A percentile compares a stretch with the other conserved stretches of the same genome.
Conservation (phyloP, 441 rosid genomes). For the Gossypium trilobum region DNA sequence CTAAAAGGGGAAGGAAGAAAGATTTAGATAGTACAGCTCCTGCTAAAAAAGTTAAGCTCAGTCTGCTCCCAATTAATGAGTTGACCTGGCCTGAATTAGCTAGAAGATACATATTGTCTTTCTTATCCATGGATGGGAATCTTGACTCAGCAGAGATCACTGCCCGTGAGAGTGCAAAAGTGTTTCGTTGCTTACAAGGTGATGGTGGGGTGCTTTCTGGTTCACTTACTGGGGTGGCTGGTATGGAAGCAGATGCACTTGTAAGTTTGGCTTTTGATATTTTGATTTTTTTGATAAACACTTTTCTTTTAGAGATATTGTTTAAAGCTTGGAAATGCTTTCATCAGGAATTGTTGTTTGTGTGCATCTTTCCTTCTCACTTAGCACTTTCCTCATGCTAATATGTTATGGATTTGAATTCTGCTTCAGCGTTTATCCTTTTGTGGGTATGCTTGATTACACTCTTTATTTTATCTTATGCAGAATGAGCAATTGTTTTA, state of each 20-base stretch:
- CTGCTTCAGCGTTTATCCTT: not conserved
- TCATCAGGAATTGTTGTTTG: not conserved
- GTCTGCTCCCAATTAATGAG: constrained; percentile 77
- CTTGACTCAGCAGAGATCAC: constrained; percentile 77
- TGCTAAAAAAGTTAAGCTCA: constrained; percentile 55
- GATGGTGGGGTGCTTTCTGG: constrained; percentile 98
- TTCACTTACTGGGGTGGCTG: constrained; percentile 85
- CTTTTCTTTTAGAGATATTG: not conserved
- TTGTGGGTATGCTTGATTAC: not conserved
- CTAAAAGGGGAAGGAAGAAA: constrained; percentile 80
- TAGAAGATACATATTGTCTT: constrained; percentile 72
- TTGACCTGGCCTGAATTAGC: constrained; percentile 96
- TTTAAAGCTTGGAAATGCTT: constrained; percentile 2
- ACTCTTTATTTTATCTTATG: not conserved
- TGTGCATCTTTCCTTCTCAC: not conserved
- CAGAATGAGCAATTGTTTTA: constrained; percentile 6
- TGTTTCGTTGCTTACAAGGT: constrained; percentile 88
- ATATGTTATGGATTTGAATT: not conserved
- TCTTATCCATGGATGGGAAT: constrained; percentile 77
- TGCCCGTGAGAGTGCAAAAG: constrained; percentile 79
- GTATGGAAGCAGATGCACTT: constrained; percentile 95
- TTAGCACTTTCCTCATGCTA: not conserved
- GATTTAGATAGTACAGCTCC: constrained; percentile 51
- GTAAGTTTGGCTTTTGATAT: constrained; percentile 46
- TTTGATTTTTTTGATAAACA: constrained; percentile 2